These are phyloP conservation scores for Triglochin maritima DNA, from an alignment of 106 monocot species.

Conservation along the genomic window DNA sequence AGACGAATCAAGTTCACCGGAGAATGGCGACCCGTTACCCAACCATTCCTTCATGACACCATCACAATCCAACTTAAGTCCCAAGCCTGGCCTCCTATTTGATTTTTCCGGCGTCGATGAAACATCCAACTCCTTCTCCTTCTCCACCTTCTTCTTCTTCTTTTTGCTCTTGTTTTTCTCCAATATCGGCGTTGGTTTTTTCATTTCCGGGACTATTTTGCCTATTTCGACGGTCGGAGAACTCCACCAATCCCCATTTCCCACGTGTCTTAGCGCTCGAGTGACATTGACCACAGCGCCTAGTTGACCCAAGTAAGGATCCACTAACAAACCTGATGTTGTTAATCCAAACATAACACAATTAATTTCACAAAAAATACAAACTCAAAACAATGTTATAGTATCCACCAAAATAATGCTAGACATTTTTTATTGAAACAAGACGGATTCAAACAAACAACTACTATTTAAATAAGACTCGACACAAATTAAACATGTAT, in stretches of 20 bases:
- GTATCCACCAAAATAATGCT: too few relatives aligned
- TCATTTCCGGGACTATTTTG: conserved; percentile 41
- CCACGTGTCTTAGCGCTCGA: conserved; percentile 29
- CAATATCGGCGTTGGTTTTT: too few relatives aligned
- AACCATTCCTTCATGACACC: conserved; percentile 57
- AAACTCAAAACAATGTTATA: too few relatives aligned
- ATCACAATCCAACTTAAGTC: conserved; percentile 51
- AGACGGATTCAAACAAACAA: too few relatives aligned
- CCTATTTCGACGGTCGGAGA: conserved; percentile 43
- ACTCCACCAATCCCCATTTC: conserved; percentile 60
- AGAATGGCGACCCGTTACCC: conserved; percentile 42
- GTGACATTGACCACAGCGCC: conserved; percentile 15
- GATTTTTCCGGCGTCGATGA: background rate
- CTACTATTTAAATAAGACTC: too few relatives aligned
- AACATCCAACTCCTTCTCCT: too few relatives aligned
- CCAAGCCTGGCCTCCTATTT: conserved; percentile 31
- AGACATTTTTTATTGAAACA: too few relatives aligned
- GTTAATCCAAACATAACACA: too few relatives aligned
- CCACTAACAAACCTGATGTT: background rate
- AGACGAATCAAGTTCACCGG: background rate
- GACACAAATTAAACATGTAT: too few relatives aligned
- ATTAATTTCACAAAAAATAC: too few relatives aligned
- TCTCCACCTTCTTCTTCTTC: conserved; percentile 6
- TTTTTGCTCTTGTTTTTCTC: conserved; percentile 49
- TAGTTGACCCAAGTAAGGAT: conserved; percentile 27